A percentile compares a stretch with the other conserved stretches of the same genome.
Conservation (phyloP, 2,329 filamentous ascomycete species). For the Scorias spongiosa region DNA sequence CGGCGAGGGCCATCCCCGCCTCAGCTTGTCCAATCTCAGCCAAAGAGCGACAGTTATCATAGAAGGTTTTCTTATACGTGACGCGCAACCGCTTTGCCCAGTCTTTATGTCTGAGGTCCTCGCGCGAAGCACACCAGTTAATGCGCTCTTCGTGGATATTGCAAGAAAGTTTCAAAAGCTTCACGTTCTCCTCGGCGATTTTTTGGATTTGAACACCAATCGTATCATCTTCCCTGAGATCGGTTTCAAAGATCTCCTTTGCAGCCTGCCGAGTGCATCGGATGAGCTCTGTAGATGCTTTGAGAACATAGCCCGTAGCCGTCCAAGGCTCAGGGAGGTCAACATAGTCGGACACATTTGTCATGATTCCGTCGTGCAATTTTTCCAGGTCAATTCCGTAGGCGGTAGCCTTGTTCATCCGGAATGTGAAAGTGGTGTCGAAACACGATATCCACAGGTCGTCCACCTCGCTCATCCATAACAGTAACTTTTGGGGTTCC, state of each 20-base stretch:
- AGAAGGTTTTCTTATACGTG: conserved; percentile 26
- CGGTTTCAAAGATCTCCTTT: conserved; percentile 23
- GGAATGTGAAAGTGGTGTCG: conserved; percentile 52
- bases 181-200: conserved; percentile 36
- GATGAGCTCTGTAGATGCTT: conserved; percentile 22
- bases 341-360: conserved; percentile 42
- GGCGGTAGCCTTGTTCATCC: conserved; percentile 48
- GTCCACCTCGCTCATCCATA: conserved; percentile 49
- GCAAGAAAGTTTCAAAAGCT: conserved; percentile 43
- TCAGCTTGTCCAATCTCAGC: conserved; percentile 38
- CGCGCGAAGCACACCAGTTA: conserved; percentile 41
- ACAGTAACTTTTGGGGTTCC: conserved; percentile 29
- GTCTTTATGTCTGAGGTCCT: conserved; percentile 31
- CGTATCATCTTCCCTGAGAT: conserved; percentile 15
- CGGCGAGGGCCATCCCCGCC: conserved; percentile 44
- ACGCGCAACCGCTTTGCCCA: conserved; percentile 32
- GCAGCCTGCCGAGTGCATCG: conserved; percentile 26
- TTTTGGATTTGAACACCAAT: conserved; percentile 25
- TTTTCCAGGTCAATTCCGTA: conserved; percentile 61
- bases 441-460: conserved; percentile 55
- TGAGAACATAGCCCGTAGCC: conserved; percentile 39
- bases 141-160: conserved; percentile 44
- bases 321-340: conserved; percentile 76
- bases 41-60: conserved; percentile 26
- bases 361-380: conserved; percentile 33